These are phyloP conservation scores for Chlorencoelia australis DNA, from an alignment of 2,329 filamentous ascomycete genomes.

Conservation along the genomic window DNA sequence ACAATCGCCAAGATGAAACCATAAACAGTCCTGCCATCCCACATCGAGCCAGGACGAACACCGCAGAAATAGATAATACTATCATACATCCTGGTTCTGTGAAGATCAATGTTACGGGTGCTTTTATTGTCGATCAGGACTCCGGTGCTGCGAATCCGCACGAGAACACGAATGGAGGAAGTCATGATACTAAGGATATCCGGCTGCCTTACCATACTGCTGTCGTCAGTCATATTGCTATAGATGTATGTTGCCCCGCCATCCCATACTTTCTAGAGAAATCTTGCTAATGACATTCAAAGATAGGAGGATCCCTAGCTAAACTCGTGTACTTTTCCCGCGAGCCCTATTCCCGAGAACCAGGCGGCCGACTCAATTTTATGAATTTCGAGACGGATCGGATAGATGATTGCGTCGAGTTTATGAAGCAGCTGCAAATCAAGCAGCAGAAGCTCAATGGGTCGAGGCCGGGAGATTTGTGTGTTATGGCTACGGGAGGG, in stretches of 20 bases:
- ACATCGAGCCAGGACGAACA: slow-evolving; percentile 25
- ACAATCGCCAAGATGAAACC: slow-evolving; percentile 9
- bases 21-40: slow-evolving; percentile 10
- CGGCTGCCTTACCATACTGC: slow-evolving; percentile 91
- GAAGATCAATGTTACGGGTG: slow-evolving; percentile 92
- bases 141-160: slow-evolving; percentile 43
- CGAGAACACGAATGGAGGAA: slow-evolving; percentile 33
- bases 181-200: slow-evolving; percentile 80
- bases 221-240: slow-evolving; percentile 90
- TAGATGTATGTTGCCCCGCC: slow-evolving; percentile 60
- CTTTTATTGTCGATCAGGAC: slow-evolving; percentile 89
- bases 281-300: slow-evolving; percentile 11
- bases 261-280: slow-evolving; percentile 1
- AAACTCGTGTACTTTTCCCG: slow-evolving; percentile 97
- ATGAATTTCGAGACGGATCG: slow-evolving; percentile 91
- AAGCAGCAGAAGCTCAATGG: slow-evolving; percentile 72
- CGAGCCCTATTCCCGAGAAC: slow-evolving; percentile 67
- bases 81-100: slow-evolving; percentile 59
- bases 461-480: slow-evolving; percentile 60
- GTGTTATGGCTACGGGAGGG: slow-evolving; percentile 91
- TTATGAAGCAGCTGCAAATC: slow-evolving; percentile 75
- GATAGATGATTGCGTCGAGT: slow-evolving; percentile 88
- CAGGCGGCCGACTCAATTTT: slow-evolving; percentile 87
- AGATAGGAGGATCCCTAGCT: slow-evolving; percentile 92
- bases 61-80: slow-evolving; percentile 28